These are phyloP conservation scores for Echinosophora koreensis DNA, from an alignment of 306 rosid genomes.

Conservation along the genomic window DNA sequence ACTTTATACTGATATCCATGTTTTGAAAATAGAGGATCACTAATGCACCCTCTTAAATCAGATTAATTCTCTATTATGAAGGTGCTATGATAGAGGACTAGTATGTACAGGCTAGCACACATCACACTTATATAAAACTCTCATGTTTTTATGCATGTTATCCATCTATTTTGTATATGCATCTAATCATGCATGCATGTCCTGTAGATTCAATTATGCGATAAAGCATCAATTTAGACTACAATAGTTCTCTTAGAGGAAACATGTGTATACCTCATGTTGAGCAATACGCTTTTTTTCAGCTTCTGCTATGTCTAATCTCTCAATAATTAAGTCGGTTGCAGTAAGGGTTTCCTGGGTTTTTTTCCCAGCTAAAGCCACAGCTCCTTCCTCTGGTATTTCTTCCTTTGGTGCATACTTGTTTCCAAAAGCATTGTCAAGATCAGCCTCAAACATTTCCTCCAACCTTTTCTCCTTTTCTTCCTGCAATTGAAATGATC, in stretches of 20 bases:
- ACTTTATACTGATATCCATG: neutral
- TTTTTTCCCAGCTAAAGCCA: slow-evolving; percentile 87
- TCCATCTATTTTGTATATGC: neutral
- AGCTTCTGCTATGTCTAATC: slow-evolving; percentile 80
- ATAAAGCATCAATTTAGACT: slow-evolving; percentile 19
- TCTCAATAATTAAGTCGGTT: slow-evolving; percentile 85
- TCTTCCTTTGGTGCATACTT: slow-evolving; percentile 71
- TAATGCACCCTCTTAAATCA: slow-evolving; percentile 8
- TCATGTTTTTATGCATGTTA: neutral
- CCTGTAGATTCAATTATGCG: neutral
- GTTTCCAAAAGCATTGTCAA: slow-evolving; percentile 77
- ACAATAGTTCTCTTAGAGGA: neutral
- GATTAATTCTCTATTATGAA: neutral
- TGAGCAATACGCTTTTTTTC: slow-evolving; percentile 70
- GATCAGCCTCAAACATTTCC: slow-evolving; percentile 82
- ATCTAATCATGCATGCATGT: slow-evolving; percentile 23
- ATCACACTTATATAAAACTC: neutral
- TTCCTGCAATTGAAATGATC: slow-evolving; percentile 73
- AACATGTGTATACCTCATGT: slow-evolving; percentile 64
- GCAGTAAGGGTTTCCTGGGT: slow-evolving; percentile 91
- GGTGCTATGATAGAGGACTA: neutral
- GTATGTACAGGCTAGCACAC: neutral
- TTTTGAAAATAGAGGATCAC: slow-evolving; percentile 24
- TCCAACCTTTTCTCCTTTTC: slow-evolving; percentile 95
- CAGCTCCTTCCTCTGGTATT: slow-evolving; percentile 96